Evolutionary conservation across 805 yeast genomes (phyloP).

Genomic region (Starmera pachycereana): DNA sequence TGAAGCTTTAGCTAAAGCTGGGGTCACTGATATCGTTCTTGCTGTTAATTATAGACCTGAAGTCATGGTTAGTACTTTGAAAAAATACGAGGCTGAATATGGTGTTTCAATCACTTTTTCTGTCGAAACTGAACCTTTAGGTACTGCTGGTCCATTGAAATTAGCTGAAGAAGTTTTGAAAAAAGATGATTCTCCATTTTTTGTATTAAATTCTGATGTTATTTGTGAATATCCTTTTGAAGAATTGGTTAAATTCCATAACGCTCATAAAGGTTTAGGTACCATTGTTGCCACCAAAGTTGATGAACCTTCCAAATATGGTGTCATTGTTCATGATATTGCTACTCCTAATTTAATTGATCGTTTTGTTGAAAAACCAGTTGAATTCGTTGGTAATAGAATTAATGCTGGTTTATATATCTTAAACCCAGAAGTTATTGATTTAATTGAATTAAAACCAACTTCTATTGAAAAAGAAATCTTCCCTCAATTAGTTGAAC

Average conservation of each 20-base stretch:
- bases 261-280: constrained; percentile 93
- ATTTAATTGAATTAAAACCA: constrained; percentile 94
- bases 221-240: constrained; percentile 97
- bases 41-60: constrained; percentile 99
- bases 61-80: constrained; percentile 92
- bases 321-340: constrained; percentile 97
- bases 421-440: constrained; percentile 94
- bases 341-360: constrained; percentile 92
- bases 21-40: constrained; percentile 95
- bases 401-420: constrained; percentile 98
- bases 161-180: constrained; percentile 89
- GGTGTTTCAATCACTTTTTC: constrained; percentile 94
- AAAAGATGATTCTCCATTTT: constrained; percentile 94
- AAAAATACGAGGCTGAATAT: constrained; percentile 89
- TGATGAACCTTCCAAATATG: constrained; percentile 98
- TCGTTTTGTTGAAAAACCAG: constrained; percentile 99
- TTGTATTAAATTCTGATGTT: constrained; percentile 95
- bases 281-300: constrained; percentile 99
- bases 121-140: constrained; percentile 98
- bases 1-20: constrained; percentile 95
- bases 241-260: constrained; percentile 89
- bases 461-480: constrained; percentile 99
- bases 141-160: constrained; percentile 98
- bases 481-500: constrained; percentile 91
- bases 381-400: constrained; percentile 98